phyloP scores from a whole-genome alignment of 345 rosid genomes.

The Rhodamnia argentea region DNA sequence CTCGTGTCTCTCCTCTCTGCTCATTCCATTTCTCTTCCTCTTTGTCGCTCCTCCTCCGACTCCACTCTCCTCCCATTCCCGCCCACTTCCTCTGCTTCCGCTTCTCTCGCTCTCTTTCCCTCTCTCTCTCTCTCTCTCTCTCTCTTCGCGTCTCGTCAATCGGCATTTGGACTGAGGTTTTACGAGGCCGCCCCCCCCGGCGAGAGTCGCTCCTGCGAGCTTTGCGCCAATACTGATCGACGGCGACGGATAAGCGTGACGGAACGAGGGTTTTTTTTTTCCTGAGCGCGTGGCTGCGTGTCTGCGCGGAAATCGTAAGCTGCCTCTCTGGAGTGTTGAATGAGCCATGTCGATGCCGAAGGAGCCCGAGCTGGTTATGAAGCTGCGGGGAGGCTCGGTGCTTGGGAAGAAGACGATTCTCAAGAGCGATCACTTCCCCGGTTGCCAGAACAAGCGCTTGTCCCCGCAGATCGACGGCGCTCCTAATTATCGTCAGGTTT shows the following conservation, averaged over 20 bases:
- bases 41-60: not conserved
- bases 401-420: conserved; percentile 95
- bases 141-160: not conserved
- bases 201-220: not conserved
- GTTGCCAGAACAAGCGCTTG: conserved; percentile 94
- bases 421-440: conserved; percentile 98
- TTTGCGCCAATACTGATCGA: not conserved
- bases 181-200: not conserved
- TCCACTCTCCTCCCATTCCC: not conserved
- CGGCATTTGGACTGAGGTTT: not conserved
- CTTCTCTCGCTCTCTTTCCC: no score
- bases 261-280: no score
- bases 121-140: not conserved
- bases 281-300: not conserved
- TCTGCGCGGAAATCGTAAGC: not conserved
- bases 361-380: conserved; percentile 90
- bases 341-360: conserved; percentile 63
- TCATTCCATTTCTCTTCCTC: not conserved
- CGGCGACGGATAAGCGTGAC: not conserved
- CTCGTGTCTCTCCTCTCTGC: no score
- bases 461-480: conserved; percentile 94
- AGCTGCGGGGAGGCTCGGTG: conserved; percentile 88
- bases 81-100: not conserved
- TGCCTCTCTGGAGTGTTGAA: not conserved
- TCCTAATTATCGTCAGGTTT: conserved; percentile 96